Evolutionary conservation across 768 basidiomycete genomes (phyloP).

Genomic region (Mrakia blollopis): DNA sequence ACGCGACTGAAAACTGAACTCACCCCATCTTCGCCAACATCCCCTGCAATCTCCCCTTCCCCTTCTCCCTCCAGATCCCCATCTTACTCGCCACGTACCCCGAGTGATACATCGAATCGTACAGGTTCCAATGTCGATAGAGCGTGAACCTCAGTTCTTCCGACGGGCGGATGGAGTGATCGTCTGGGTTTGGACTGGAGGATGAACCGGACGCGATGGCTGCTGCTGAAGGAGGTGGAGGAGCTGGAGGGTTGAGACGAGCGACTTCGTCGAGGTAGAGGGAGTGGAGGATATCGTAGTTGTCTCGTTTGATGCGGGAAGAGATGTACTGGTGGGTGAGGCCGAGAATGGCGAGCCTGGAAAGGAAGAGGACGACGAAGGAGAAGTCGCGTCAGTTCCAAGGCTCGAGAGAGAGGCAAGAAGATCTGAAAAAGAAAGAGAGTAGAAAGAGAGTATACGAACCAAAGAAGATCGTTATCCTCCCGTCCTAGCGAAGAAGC

Average conservation of each 20-base stretch:
- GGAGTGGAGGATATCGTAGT: slow-evolving; percentile 73
- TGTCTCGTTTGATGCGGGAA: slow-evolving; percentile 76
- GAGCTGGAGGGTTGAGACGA: slow-evolving; percentile 69
- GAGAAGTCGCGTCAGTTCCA: not conserved
- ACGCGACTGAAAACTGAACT: slow-evolving; percentile 37
- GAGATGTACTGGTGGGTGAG: slow-evolving; percentile 88
- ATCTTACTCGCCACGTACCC: slow-evolving; percentile 92
- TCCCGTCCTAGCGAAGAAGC: slow-evolving; percentile 85
- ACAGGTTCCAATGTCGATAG: slow-evolving; percentile 95
- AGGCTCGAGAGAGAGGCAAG: not conserved
- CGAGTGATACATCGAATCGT: slow-evolving; percentile 97
- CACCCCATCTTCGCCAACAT: slow-evolving; percentile 98
- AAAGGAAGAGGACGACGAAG: not conserved
- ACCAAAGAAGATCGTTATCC: slow-evolving; percentile 94
- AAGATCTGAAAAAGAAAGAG: not conserved
- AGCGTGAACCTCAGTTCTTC: slow-evolving; percentile 92
- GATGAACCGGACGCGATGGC: not conserved
- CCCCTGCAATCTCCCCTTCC: slow-evolving; percentile 80
- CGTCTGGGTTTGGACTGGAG: slow-evolving; percentile 60
- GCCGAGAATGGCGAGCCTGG: slow-evolving; percentile 85
- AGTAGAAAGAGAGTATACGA: slow-evolving; percentile 35
- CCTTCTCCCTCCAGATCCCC: slow-evolving; percentile 93
- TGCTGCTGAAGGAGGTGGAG: slow-evolving; percentile 44
- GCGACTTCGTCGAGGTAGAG: slow-evolving; percentile 88
- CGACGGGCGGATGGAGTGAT: slow-evolving; percentile 69